These are phyloP conservation scores for Coemansia sp. DNA, from an alignment of 192 early-diverging fungal species.

Conservation along the genomic window DNA sequence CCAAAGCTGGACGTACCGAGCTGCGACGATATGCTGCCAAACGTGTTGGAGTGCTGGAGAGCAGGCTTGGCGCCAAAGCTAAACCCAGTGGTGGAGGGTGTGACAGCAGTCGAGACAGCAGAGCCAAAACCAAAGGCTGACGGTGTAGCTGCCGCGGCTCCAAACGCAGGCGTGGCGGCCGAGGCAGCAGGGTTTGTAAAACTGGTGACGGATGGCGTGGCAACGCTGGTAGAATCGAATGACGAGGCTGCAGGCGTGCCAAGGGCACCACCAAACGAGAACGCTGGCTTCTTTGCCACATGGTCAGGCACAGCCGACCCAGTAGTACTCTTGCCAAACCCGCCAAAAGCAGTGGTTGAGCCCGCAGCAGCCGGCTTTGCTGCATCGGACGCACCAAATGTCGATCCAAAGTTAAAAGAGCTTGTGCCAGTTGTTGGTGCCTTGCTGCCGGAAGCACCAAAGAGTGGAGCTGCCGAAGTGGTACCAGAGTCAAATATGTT, in stretches of 20 bases:
- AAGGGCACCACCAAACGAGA: conserved; percentile 20
- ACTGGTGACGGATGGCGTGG: conserved; percentile 32
- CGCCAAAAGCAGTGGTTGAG: conserved; percentile 12
- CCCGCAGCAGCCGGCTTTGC: background rate
- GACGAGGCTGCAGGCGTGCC: conserved; percentile 49
- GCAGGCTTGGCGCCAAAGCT: conserved; percentile 24
- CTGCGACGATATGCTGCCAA: conserved; percentile 13
- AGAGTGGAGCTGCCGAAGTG: conserved; percentile 27
- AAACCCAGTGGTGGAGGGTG: conserved; percentile 19
- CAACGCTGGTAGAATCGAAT: conserved; percentile 31
- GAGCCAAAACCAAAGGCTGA: conserved; percentile 35
- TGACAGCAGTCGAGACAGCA: conserved; percentile 29
- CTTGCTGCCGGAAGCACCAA: conserved; percentile 13
- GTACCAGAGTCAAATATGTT: conserved; percentile 1
- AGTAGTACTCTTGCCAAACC: conserved; percentile 9
- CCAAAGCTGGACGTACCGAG: conserved; percentile 1
- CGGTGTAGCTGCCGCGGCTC: conserved; percentile 33
- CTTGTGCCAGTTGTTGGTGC: conserved; percentile 29
- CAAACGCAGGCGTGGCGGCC: conserved; percentile 26
- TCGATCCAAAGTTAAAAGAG: conserved; percentile 27
- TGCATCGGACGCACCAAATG: conserved; percentile 11
- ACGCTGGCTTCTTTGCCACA: conserved; percentile 24
- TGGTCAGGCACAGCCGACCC: conserved; percentile 6
- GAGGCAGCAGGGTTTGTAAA: conserved; percentile 17
- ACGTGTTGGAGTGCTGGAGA: conserved; percentile 1